A percentile compares a stretch with the other conserved stretches of the same genome.
Conservation (phyloP, 129 eudicot genomes). For the Flaveria ramosissima region DNA sequence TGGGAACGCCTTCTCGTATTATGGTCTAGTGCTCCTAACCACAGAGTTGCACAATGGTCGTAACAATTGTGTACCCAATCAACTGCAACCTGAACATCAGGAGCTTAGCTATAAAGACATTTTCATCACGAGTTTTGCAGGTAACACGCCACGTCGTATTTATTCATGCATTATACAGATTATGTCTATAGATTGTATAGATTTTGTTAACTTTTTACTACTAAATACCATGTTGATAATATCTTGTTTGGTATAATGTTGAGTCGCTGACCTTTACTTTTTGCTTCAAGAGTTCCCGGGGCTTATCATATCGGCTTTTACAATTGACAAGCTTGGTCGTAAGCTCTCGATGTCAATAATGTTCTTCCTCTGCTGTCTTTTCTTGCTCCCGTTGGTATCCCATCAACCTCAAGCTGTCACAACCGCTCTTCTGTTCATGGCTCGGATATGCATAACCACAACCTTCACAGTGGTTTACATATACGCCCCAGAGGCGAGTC, state of each 20-base stretch:
- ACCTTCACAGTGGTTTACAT: constrained; percentile 70
- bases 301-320: constrained; percentile 60
- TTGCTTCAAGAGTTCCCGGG: constrained; percentile 75
- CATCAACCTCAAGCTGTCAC: constrained; percentile 56
- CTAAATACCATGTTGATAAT: constrained; percentile 20
- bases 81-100: constrained; percentile 27
- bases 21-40: constrained; percentile 69
- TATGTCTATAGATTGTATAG: neutral
- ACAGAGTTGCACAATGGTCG: constrained; percentile 56
- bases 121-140: constrained; percentile 83
- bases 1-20: constrained; percentile 71
- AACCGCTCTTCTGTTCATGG: constrained; percentile 61
- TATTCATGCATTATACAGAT: neutral
- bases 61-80: constrained; percentile 37
- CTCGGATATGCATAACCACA: constrained; percentile 69
- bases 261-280: constrained; percentile 38
- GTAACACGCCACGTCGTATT: constrained; percentile 8
- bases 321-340: constrained; percentile 68
- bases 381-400: constrained; percentile 60
- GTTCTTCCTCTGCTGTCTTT: constrained; percentile 62
- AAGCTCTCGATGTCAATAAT: constrained; percentile 62
- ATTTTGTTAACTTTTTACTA: neutral
- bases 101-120: constrained; percentile 59
- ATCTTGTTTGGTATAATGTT: constrained; percentile 28
- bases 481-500: constrained; percentile 70